Conservation (phyloP, 202 grass and related monocot genomes). For the Schoenoplectus triqueter region DNA sequence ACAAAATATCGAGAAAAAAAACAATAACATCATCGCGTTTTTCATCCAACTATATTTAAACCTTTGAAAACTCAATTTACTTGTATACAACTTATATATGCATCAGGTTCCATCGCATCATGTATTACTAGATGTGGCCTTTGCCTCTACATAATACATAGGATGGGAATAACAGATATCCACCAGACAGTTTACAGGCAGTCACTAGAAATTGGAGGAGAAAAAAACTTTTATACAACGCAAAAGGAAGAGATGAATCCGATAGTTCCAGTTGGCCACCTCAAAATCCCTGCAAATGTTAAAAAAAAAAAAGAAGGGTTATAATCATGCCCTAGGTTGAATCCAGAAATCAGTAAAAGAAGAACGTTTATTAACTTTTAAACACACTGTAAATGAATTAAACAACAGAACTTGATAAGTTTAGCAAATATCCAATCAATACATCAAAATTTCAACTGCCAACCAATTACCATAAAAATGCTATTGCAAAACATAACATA, state of each 20-base stretch:
- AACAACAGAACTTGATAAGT: background rate
- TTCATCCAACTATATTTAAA: background rate
- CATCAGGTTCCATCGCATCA: slow-evolving; percentile 27
- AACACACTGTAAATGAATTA: background rate
- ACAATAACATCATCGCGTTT: too few relatives aligned
- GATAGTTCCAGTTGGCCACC: slow-evolving; percentile 45
- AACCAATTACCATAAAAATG: background rate
- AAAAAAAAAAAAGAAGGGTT: background rate
- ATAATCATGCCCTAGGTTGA: background rate
- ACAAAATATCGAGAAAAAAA: background rate
- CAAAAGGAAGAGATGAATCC: slow-evolving; percentile 41
- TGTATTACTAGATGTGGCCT: slow-evolving; percentile 28
- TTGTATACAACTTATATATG: slow-evolving; percentile 15
- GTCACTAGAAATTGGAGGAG: background rate
- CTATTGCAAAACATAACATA: background rate
- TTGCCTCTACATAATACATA: slow-evolving; percentile 41
- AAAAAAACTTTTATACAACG: slow-evolving; percentile 22
- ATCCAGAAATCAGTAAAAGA: background rate
- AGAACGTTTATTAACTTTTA: background rate
- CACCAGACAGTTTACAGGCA: background rate
- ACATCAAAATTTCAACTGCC: background rate
- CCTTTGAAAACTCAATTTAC: background rate
- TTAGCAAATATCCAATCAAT: background rate
- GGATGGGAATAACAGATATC: slow-evolving; percentile 25
- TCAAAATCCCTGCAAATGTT: slow-evolving; percentile 43